These are phyloP conservation scores for Aspergillus caelatus DNA, from an alignment of 2,329 filamentous ascomycete genomes.

Conservation along the genomic window DNA sequence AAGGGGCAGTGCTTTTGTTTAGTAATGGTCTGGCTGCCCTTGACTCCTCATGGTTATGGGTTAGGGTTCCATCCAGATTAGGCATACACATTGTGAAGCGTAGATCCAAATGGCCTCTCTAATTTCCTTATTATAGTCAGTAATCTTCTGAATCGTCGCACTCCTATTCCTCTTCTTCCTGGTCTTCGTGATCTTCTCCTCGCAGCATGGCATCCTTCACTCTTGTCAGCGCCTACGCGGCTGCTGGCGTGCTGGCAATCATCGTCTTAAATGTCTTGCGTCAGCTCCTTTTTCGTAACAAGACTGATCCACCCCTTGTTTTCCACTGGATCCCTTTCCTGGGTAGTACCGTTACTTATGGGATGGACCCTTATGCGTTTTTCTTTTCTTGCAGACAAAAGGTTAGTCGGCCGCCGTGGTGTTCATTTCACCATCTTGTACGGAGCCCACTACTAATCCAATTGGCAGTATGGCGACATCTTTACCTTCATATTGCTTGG, in stretches of 20 bases:
- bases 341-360: slow-evolving; percentile 49
- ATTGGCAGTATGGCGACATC: slow-evolving; percentile 75
- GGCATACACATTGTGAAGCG: not conserved
- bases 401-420: slow-evolving; percentile 48
- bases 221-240: slow-evolving; percentile 16
- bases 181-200: not conserved
- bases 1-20: slow-evolving; percentile 5
- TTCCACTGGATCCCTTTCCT: slow-evolving; percentile 74
- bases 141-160: not conserved
- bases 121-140: not conserved
- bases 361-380: slow-evolving; percentile 72
- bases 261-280: slow-evolving; percentile 20
- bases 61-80: not conserved
- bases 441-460: slow-evolving; percentile 15
- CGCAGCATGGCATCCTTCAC: slow-evolving; percentile 20
- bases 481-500: slow-evolving; percentile 90
- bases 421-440: not conserved
- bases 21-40: not conserved
- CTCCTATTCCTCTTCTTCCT: not conserved
- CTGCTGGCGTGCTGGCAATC: slow-evolving; percentile 10
- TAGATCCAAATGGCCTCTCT: not conserved
- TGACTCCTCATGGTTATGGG: not conserved
- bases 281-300: slow-evolving; percentile 32
- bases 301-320: slow-evolving; percentile 75
- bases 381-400: slow-evolving; percentile 73